Base-by-base conservation (phyloP, 257 asterid species). In the Solanum sitiens region DNA sequence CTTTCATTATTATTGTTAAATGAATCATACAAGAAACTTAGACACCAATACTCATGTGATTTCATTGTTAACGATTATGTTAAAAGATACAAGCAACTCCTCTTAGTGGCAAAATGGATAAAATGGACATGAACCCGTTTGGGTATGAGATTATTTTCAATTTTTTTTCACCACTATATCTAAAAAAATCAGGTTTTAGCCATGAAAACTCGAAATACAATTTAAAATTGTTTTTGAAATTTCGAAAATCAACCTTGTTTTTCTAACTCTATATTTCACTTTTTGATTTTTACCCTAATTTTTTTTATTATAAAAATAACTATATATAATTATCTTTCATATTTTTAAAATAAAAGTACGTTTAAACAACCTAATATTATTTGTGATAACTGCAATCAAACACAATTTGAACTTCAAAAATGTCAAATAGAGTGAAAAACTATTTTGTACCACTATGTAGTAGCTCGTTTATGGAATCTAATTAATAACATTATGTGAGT, bases 41-140 rank as follows among this genome's bases (percentile, higher is more conserved):
- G 16, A 63, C 27, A 1, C 1, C 8, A 63, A 7, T 6, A 37
- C 8, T 63, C 0, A 0, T n/a, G 32, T 1, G 4, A 63, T 3
- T 61, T 61, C 70, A 9, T 61, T 61, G 30, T 23, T 61, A 59
- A 20, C 21, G 1, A 53, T 59, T 59, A 59, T 59, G 5, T 20
- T 20, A 1, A 21, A 20, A 8, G 63, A 3, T 59, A 20, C 11
- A 59, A 21, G 67, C 27, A 20, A 59, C 68, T 59, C 50, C 50
- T 44, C 68, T 59, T 53, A 21, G 9, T 8, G n/a, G 65, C 65
- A 56, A 18, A 56, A 18, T 56, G 67, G 67, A 20, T 20, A 59
- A 59, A 21, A 8, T 56, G 61, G 63, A 16, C 63, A 2, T 6
- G 63, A 15, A 6, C 4, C 1, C 3, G 63, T 56, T 56, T 7